These are phyloP conservation scores for Myxozyma sirexii DNA, from an alignment of 805 yeast genomes.

Conservation along the genomic window DNA sequence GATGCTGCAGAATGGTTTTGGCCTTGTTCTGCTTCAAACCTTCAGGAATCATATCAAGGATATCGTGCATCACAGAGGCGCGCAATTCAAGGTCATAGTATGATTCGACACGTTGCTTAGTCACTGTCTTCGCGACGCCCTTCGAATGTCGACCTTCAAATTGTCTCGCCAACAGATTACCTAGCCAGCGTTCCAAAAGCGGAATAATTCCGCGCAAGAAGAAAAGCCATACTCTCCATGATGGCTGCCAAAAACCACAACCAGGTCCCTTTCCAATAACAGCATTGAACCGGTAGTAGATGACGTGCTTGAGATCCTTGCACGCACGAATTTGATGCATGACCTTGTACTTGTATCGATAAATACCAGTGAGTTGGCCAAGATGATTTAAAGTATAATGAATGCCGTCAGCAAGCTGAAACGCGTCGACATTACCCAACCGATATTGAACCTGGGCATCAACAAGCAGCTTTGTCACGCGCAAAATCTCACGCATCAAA, in stretches of 20 bases:
- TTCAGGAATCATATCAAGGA: slow-evolving; percentile 95
- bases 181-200: slow-evolving; percentile 89
- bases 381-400: slow-evolving; percentile 88
- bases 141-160: slow-evolving; percentile 94
- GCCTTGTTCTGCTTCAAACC: slow-evolving; percentile 86
- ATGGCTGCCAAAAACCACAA: slow-evolving; percentile 99
- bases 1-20: slow-evolving; percentile 84
- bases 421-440: slow-evolving; percentile 88
- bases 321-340: slow-evolving; percentile 98
- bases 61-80: slow-evolving; percentile 93
- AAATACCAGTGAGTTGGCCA: slow-evolving; percentile 95
- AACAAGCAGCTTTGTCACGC: slow-evolving; percentile 81
- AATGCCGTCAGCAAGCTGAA: slow-evolving; percentile 91
- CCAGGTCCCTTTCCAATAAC: slow-evolving; percentile 98
- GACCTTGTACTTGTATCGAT: slow-evolving; percentile 93
- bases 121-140: slow-evolving; percentile 88
- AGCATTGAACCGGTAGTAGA: slow-evolving; percentile 79
- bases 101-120: slow-evolving; percentile 94
- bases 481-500: slow-evolving; percentile 81
- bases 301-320: slow-evolving; percentile 90
- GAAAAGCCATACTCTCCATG: slow-evolving; percentile 95
- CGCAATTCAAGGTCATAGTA: slow-evolving; percentile 91
- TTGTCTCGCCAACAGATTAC: slow-evolving; percentile 86
- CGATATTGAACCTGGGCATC: slow-evolving; percentile 93
- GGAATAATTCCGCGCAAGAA: slow-evolving; percentile 93